Evolutionary conservation across 176 grass and related monocot species (phyloP), one percentile per base, ranked within the genome.

Genomic region (Eremochloa ophiuroides): DNA sequence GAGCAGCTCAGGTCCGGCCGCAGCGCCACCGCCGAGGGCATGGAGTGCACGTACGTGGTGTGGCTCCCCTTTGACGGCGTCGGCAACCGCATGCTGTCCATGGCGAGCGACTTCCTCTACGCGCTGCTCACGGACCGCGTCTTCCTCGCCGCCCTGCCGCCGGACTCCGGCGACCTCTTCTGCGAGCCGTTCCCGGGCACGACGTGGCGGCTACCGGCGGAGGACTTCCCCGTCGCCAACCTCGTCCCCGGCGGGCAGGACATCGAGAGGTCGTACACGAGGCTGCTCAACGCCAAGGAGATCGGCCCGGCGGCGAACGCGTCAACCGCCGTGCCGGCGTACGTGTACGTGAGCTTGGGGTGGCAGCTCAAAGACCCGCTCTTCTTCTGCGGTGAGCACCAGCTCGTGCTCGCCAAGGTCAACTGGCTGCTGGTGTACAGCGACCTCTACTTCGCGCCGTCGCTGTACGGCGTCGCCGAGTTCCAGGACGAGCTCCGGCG

Each of bases 131-230:
- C 90, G 15, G 75, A 82, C 68, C 88, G 80, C 66, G 83, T 93
- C 38, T 3, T 97, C 17, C 79, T 92, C 26, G 50, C 61, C 48
- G 71, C 62, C 4, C 8, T 14, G 42, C 86, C 1, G 8, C 61
- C 22, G 83, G 87, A 87, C 73, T 74, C 77, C n/a, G 16, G 12
- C 16, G 90, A 78, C 55, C 90, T 97, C 10, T 97, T 93, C 74
- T 93, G 90, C 69, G 90, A 93, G 76, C 90, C 93, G 20, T 96
- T 96, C 87, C 90, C 88, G 3, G 73, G 22, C 33, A 1, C 66
- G 0, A 90, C 93, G 22, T 93, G 90, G 93, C 44, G 70, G 25
- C 59, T 95, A 0, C 90, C 90, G 22, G 14, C 65, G 3, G 79
- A 88, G 4, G 79, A 86, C 62, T 95, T n/a, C n/a, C n/a, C n/a